Base-by-base conservation (phyloP, 225 moss, liverwort and hornwort genomes). In the Rhytidiadelphus loreus region DNA sequence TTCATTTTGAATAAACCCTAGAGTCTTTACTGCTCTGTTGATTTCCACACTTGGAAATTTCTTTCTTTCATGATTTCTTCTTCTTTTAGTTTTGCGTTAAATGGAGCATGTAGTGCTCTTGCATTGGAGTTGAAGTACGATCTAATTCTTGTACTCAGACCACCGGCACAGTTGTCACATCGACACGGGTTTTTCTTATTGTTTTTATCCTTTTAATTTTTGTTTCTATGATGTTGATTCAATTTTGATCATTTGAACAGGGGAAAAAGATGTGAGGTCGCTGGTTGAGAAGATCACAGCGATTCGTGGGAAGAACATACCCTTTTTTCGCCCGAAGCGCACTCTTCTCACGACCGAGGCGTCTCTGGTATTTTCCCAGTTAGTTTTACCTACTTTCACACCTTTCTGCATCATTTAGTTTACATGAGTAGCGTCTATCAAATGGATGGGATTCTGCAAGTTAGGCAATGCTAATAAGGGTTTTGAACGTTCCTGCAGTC, bases 271-370 rank as follows among this genome's bases (percentile, higher is more conserved):
- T 86, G 85, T 89, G 85, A 90, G 82, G 41, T 93, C 96, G 16
- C 89, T 98, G 81, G 95, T 97, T 80, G 95, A 97, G 89, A 94
- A 94, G 64, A 95, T 96, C 77, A 93, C 94, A 66, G 84, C 92
- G 83, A 93, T 97, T 75, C 94, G 98, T 85, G 95, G 96, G 59
- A 91, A 90, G 81, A 95, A 91, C 48, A 93, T 96, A 79, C 97
- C 96, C 12, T 97, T 98, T 90, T 95, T 95, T 78, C 94, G 95
- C 72, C 97, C 96, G 50, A 97, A 96, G 93, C 93, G 90, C 82
- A 44, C 85, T 48, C 90, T 90, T 65, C 95, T 94, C 79, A 94
- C 95, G 81, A 94, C 94, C 78, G 98, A 98, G 94, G 94, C 94
- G 35, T 89, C 91, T 58, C 90, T 98, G 94, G 98, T 98, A 87